Percentiles rank a stretch among this genome's conserved stretches.
These are phyloP conservation scores for Taiozyma sp. DNA, from an alignment of 1,139 yeast species.

Conservation along the genomic window DNA sequence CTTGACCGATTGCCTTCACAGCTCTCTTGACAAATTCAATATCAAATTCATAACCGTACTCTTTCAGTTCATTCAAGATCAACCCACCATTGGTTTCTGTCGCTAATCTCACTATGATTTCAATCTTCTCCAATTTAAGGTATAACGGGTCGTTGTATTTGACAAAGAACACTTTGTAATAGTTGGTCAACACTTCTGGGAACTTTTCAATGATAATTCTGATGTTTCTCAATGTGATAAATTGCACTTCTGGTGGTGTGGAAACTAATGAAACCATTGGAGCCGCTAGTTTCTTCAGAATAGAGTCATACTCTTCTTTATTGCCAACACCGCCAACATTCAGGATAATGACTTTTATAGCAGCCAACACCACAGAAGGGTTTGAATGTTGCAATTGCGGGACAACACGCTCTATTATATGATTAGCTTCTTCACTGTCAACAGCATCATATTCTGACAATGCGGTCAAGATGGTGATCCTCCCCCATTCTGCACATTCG, in stretches of 20 bases:
- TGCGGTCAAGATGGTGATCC: conserved; percentile 84
- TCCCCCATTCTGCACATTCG: conserved; percentile 99
- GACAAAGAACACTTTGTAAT: conserved; percentile 86
- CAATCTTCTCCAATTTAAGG: conserved; percentile 87
- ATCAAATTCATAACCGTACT: conserved; percentile 93
- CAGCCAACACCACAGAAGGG: conserved; percentile 88
- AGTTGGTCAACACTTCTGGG: conserved; percentile 74
- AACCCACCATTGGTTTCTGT: conserved; percentile 64
- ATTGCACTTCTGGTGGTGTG: conserved; percentile 91
- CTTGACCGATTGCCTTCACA: conserved; percentile 79
- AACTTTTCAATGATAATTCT: conserved; percentile 86
- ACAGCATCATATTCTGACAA: conserved; percentile 62
- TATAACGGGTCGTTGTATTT: conserved; percentile 94
- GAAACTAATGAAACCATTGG: conserved; percentile 88
- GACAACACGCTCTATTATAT: conserved; percentile 83
- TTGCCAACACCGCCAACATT: conserved; percentile 55
- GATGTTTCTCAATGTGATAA: conserved; percentile 89
- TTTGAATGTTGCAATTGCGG: conserved; percentile 98
- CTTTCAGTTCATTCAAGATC: conserved; percentile 80
- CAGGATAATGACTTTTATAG: conserved; percentile 76
- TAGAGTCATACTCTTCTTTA: conserved; percentile 34
- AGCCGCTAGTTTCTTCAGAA: conserved; percentile 79
- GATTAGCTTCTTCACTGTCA: conserved; percentile 65
- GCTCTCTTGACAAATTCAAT: conserved; percentile 83
- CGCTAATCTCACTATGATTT: conserved; percentile 83